These are phyloP conservation scores for Nyctanthes arbortristis DNA, from an alignment of 257 asterid species.

Conservation along the genomic window DNA sequence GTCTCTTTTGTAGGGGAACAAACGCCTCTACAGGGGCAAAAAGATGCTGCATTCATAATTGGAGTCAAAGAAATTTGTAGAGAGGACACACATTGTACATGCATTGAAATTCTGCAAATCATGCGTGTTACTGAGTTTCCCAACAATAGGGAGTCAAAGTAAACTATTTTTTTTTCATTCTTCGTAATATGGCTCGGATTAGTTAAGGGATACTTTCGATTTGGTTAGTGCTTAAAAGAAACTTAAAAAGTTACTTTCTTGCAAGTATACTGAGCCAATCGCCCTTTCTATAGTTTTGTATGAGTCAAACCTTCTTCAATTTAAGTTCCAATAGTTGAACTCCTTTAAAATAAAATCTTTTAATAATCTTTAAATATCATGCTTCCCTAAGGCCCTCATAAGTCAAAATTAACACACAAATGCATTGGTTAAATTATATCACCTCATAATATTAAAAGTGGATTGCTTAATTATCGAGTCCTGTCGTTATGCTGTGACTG, in stretches of 20 bases:
- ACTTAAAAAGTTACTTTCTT: too few relatives aligned
- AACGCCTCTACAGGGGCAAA: background rate
- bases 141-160: background rate
- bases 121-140: background rate
- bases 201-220: background rate
- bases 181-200: background rate
- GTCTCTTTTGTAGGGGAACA: background rate
- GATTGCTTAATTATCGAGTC: too few relatives aligned
- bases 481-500: too few relatives aligned
- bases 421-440: constrained; percentile 25
- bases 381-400: background rate
- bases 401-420: constrained; percentile 12
- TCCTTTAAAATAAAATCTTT: background rate
- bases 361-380: background rate
- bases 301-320: too few relatives aligned
- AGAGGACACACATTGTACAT: background rate
- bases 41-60: background rate
- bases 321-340: too few relatives aligned
- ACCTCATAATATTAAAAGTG: constrained; percentile 32
- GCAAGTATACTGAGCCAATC: background rate
- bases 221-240: background rate
- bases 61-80: background rate
- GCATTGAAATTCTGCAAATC: background rate
- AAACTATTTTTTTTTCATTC: background rate
- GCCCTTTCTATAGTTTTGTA: too few relatives aligned